Evolutionary conservation across 306 rosid species (phyloP).

Genomic region (Clitoria ternatea): DNA sequence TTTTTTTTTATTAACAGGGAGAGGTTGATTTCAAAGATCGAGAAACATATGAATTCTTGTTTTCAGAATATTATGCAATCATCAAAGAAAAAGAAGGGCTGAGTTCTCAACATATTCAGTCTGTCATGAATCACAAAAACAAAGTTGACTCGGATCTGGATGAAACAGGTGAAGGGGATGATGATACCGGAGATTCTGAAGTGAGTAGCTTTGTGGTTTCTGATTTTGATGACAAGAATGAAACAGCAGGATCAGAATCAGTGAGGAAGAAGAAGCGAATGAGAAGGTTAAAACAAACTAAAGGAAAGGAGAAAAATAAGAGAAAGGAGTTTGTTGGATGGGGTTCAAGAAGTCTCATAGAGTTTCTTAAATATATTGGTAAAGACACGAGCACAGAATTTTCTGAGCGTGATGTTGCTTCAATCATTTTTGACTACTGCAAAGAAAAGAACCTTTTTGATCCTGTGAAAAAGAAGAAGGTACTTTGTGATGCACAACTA

Average conservation of each 20-base stretch:
- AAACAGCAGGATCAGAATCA: conserved; percentile 23
- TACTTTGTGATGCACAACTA: conserved; percentile 54
- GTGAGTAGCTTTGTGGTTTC: conserved; percentile 34
- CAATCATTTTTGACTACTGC: conserved; percentile 56
- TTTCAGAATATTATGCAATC: conserved; percentile 50
- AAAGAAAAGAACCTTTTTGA: conserved; percentile 56
- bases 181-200: conserved; percentile 36
- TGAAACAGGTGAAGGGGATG: conserved; percentile 33
- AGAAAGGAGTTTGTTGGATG: conserved; percentile 63
- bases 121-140: conserved; percentile 42
- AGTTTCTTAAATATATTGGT: conserved; percentile 53
- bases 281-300: conserved; percentile 29
- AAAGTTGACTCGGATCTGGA: conserved; percentile 25
- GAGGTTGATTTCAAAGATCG: conserved; percentile 51
- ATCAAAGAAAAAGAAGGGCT: conserved; percentile 53
- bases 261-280: conserved; percentile 30
- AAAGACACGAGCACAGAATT: conserved; percentile 36
- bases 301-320: conserved; percentile 38
- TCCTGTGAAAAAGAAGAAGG: conserved; percentile 49
- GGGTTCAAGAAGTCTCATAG: conserved; percentile 58
- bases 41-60: conserved; percentile 49
- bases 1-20: conserved; percentile 37
- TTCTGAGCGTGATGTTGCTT: conserved; percentile 57
- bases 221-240: conserved; percentile 47
- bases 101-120: conserved; percentile 28